A percentile compares a stretch with the other conserved stretches of the same genome.
Conservation (phyloP, 345 rosid species). For the Streptanthus diversifolius region DNA sequence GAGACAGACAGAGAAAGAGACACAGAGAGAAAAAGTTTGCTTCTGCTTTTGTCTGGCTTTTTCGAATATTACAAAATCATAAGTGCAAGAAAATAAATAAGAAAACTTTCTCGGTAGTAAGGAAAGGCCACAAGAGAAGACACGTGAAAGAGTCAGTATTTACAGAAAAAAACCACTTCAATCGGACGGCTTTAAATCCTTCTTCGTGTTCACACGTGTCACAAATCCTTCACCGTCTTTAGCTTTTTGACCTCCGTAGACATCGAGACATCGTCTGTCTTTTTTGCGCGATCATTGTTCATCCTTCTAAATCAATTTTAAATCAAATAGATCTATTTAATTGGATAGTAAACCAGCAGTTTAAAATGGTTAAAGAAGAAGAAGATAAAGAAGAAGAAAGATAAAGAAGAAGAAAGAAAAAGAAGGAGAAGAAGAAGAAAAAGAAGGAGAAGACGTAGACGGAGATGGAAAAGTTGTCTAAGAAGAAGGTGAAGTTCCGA, state of each 20-base stretch:
- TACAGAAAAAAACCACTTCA: background rate
- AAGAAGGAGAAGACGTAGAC: too few relatives aligned
- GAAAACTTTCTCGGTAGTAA: background rate
- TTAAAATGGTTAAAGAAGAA: too few relatives aligned
- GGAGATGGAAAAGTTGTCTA: too few relatives aligned
- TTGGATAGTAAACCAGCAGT: too few relatives aligned
- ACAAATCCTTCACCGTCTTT: background rate
- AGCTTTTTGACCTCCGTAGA: slow-evolving; percentile 4
- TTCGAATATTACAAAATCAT: background rate
- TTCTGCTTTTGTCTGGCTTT: slow-evolving; percentile 9
- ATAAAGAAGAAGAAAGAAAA: too few relatives aligned
- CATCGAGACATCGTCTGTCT: too few relatives aligned
- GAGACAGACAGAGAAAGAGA: slow-evolving; percentile 1
- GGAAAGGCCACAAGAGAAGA: slow-evolving; percentile 14
- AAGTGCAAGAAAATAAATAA: background rate
- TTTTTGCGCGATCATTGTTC: too few relatives aligned
- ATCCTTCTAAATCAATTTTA: too few relatives aligned
- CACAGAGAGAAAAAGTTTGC: background rate
- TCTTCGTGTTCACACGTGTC: slow-evolving; percentile 17
- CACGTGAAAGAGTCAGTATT: slow-evolving; percentile 21
- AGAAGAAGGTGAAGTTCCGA: too few relatives aligned
- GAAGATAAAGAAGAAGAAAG: too few relatives aligned
- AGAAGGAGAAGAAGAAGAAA: too few relatives aligned
- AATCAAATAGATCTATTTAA: too few relatives aligned
- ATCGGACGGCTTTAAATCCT: slow-evolving; percentile 6